phyloP scores from a whole-genome alignment of 208 protist genomes.

The Acanthamoeba castellanii region DNA sequence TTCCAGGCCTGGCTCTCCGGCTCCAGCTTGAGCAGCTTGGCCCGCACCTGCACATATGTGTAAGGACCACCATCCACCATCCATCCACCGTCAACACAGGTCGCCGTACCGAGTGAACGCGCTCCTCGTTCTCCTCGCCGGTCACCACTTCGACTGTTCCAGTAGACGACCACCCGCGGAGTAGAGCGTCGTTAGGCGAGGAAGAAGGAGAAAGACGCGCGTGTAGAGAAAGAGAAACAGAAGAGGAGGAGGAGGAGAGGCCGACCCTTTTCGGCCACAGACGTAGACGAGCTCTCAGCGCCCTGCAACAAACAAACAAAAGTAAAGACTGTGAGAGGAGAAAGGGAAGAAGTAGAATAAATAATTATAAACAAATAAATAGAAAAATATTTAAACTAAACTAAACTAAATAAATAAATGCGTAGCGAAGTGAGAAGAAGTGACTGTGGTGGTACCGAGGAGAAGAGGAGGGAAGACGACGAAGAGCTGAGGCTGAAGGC shows the following conservation, averaged over 20 bases:
- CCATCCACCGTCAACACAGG: too few relatives aligned
- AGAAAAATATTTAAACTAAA: too few relatives aligned
- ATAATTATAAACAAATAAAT: too few relatives aligned
- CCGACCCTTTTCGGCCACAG: background rate
- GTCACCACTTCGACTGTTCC: background rate
- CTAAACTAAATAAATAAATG: too few relatives aligned
- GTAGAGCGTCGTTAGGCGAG: background rate
- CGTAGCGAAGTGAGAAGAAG: too few relatives aligned
- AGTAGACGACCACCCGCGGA: too few relatives aligned
- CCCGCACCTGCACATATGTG: background rate
- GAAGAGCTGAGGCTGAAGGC: background rate
- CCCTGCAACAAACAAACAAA: background rate
- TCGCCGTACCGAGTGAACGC: background rate
- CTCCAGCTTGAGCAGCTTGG: background rate
- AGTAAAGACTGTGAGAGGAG: too few relatives aligned
- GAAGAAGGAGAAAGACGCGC: too few relatives aligned
- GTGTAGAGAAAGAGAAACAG: background rate
- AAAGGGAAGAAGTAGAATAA: too few relatives aligned
- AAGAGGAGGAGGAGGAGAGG: background rate
- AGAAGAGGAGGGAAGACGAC: background rate
- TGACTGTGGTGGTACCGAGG: background rate
- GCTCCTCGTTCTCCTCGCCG: background rate
- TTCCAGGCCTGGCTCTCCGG: background rate
- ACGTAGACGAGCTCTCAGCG: background rate
- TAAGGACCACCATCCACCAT: too few relatives aligned